These are phyloP conservation scores for Aquilaria malaccensis DNA, from an alignment of 345 rosid genomes.

Conservation along the genomic window DNA sequence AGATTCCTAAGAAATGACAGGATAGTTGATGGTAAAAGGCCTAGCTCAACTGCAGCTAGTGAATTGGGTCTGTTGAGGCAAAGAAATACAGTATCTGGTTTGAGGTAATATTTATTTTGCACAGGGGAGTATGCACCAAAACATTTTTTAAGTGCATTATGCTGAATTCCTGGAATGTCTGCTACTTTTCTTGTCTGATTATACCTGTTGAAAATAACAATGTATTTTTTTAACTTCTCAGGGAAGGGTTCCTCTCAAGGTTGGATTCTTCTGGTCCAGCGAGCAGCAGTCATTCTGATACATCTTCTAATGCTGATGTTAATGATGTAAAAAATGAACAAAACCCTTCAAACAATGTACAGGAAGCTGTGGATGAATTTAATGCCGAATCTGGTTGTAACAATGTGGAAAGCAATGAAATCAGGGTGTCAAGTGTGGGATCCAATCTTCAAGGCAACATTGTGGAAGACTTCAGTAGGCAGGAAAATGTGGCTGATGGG, in stretches of 20 bases:
- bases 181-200: too few species aligned
- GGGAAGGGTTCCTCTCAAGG: conserved; percentile 86
- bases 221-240: conserved; percentile 16
- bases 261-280: conserved; percentile 51
- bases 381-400: conserved; percentile 26
- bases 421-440: conserved; percentile 25
- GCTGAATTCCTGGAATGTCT: too few species aligned
- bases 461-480: conserved; percentile 27
- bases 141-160: too few species aligned
- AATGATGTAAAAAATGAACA: conserved; percentile 37
- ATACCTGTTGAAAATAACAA: too few species aligned
- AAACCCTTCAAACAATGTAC: conserved; percentile 26
- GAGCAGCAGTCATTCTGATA: conserved; percentile 51
- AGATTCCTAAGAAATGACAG: conserved; percentile 85
- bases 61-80: conserved; percentile 89
- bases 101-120: conserved; percentile 43
- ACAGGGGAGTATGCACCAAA: too few species aligned
- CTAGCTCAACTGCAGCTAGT: conserved; percentile 58
- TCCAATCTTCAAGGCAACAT: conserved; percentile 26
- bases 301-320: conserved; percentile 48
- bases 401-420: conserved; percentile 26
- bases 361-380: conserved; percentile 22
- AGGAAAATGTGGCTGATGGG: conserved; percentile 31
- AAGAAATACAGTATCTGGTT: conserved; percentile 84
- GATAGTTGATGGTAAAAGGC: conserved; percentile 42